phyloP scores from a whole-genome alignment of 495 filamentous ascomycete species.

The Xanthoparmelia taractica region DNA sequence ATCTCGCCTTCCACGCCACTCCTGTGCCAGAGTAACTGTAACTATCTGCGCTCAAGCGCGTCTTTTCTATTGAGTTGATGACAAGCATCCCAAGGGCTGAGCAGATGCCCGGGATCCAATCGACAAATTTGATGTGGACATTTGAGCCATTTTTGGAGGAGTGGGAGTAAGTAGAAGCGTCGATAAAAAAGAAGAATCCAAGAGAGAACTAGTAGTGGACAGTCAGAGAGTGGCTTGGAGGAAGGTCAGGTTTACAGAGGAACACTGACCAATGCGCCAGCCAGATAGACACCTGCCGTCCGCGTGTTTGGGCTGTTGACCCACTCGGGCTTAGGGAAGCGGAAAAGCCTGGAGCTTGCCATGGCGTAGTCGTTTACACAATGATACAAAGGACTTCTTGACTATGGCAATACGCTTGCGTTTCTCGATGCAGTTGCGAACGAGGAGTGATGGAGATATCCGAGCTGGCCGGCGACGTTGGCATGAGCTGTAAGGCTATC shows the following conservation, averaged over 20 bases:
- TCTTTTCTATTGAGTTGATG: conserved; percentile 97
- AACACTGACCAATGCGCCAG: conserved; percentile 72
- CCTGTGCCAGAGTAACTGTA: conserved; percentile 80
- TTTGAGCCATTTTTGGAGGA: conserved; percentile 66
- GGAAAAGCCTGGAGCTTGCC: conserved; percentile 64
- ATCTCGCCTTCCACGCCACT: conserved; percentile 91
- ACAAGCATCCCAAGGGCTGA: conserved; percentile 91
- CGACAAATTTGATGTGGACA: conserved; percentile 90
- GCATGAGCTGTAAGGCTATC: background rate
- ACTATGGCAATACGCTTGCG: background rate
- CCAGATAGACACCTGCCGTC: conserved; percentile 74
- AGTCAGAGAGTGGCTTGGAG: background rate
- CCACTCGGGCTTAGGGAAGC: conserved; percentile 78
- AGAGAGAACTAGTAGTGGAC: conserved; percentile 68
- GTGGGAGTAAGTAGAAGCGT: conserved; percentile 80
- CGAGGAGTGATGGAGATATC: too few species aligned
- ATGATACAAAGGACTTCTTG: background rate
- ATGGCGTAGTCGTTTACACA: conserved; percentile 26
- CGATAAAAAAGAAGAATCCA: conserved; percentile 93
- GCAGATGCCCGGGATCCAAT: conserved; percentile 98
- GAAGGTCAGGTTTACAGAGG: conserved; percentile 1
- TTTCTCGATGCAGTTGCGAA: background rate
- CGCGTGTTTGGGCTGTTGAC: conserved; percentile 77
- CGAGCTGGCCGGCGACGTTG: too few species aligned
- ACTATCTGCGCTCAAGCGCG: conserved; percentile 71